Percentiles rank a stretch among this genome's conserved stretches.
Evolutionary conservation across 768 basidiomycete species (phyloP).

Genomic region (Vararia minispora): DNA sequence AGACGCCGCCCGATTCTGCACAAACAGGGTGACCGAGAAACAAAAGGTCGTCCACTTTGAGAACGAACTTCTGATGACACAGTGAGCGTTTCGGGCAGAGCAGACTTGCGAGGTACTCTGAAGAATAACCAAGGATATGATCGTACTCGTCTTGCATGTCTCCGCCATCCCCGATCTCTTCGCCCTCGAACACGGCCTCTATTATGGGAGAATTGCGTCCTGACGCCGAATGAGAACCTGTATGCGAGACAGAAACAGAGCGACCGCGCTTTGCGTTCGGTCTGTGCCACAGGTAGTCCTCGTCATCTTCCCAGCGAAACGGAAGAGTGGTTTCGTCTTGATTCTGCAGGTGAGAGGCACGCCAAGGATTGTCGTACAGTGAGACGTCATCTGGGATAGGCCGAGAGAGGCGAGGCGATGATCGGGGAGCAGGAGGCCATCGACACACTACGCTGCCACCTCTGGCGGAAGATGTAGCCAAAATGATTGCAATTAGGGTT

Average conservation of each 20-base stretch:
- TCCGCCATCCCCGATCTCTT: slow-evolving; percentile 16
- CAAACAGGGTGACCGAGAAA: slow-evolving; percentile 95
- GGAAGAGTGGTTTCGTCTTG: slow-evolving; percentile 15
- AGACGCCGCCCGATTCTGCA: slow-evolving; percentile 56
- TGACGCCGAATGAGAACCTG: slow-evolving; percentile 33
- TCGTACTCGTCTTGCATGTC: slow-evolving; percentile 41
- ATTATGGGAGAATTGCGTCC: slow-evolving; percentile 41
- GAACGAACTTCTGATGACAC: slow-evolving; percentile 92
- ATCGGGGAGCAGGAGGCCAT: slow-evolving; percentile 68
- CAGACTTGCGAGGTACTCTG: slow-evolving; percentile 71
- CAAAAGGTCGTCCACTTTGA: slow-evolving; percentile 82
- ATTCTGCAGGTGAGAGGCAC: slow-evolving; percentile 40
- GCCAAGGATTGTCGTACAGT: slow-evolving; percentile 66
- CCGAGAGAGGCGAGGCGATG: slow-evolving; percentile 56
- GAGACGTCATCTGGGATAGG: slow-evolving; percentile 35
- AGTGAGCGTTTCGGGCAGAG: slow-evolving; percentile 69
- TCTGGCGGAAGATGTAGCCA: slow-evolving; percentile 78
- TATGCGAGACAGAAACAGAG: slow-evolving; percentile 39
- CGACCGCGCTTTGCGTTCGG: slow-evolving; percentile 38
- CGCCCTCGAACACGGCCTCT: slow-evolving; percentile 26
- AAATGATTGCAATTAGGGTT: slow-evolving; percentile 67
- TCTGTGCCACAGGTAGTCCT: slow-evolving; percentile 55
- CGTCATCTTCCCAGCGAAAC: slow-evolving; percentile 18
- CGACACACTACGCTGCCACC: slow-evolving; percentile 71
- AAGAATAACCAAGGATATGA: slow-evolving; percentile 65